Base-by-base conservation (phyloP, 805 yeast species). In the Jamesozyma piceae region DNA sequence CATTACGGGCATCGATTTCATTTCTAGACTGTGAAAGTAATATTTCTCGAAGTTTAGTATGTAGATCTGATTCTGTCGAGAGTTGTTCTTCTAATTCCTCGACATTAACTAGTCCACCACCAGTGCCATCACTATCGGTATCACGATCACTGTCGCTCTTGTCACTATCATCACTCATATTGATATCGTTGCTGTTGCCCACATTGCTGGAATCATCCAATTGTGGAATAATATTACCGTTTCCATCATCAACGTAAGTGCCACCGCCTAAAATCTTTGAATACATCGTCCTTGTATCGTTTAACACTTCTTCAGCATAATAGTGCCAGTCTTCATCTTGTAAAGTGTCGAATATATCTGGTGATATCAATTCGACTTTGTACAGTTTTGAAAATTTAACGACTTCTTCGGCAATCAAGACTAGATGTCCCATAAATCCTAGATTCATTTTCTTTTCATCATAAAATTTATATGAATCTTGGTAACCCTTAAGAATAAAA, bases 381-480 rank as follows among this genome's bases (percentile, higher is more conserved):
- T 57, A 71, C 2, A 74, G 64, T 37, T 58, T 58, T 3, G 70
- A 66, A 61, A 90, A 90, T 60, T 90, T 90, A 38, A 88, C 95
- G 42, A 90, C 87, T 61, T 90, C 98, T 59, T 90, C 97, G 41
- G 95, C 88, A 41, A 90, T 85, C 41, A 90, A 68, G 5, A 95
- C 87, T 50, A 90, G 66, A 59, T 90, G 97, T 17, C 98, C 98
- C 86, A 89, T 87, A 59, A 85, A 90, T 0, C 97, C 98, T 28
- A 89, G 73, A 42, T 95, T 72, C 29, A 84, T 73, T 2, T 78
- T 77, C 14, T 70, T 69, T 44, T 66, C 64, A 51, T 71, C 74
- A 60, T 83, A 84, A 54, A 78, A 74, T 35, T 71, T 72, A 44
- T 75, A 72, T 45, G 84, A 80, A 30, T 63, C 64, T 44, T 66